Percentiles rank a stretch among this genome's conserved stretches.
Evolutionary conservation across 352 stramenopile genomes (phyloP).

Genomic region (Thraustotheca clavata): DNA sequence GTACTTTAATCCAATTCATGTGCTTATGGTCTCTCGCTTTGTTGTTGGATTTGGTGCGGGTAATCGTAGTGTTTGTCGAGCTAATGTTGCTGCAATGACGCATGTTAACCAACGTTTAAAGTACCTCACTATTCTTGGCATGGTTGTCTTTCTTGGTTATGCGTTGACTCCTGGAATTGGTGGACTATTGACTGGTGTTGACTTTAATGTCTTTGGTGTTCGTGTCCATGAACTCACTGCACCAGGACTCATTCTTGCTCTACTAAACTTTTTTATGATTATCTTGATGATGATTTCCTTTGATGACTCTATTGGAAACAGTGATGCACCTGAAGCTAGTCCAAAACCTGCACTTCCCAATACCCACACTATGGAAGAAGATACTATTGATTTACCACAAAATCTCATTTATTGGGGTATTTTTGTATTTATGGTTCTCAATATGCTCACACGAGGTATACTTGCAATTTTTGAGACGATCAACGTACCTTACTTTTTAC

Average conservation of each 20-base stretch:
- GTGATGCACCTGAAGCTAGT: no score
- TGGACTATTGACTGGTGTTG: conserved; percentile 48
- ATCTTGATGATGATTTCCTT: conserved; percentile 37
- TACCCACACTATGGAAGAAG: no score
- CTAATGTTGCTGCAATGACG: conserved; percentile 60
- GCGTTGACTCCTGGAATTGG: conserved; percentile 61
- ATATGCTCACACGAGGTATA: no score
- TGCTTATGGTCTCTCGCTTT: conserved; percentile 53
- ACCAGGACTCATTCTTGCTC: conserved; percentile 48
- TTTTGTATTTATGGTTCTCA: no score
- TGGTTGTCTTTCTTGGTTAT: conserved; percentile 69
- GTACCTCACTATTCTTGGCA: conserved; percentile 66
- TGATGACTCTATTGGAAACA: conserved; percentile 36
- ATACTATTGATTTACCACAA: no score
- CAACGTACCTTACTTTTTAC: no score
- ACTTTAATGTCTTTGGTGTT: conserved; percentile 46
- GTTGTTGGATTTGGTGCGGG: conserved; percentile 70
- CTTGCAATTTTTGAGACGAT: no score
- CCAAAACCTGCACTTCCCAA: no score
- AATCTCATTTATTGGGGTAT: no score
- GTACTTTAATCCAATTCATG: conserved; percentile 39
- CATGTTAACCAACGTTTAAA: conserved; percentile 61
- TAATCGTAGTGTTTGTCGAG: conserved; percentile 69
- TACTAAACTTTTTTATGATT: conserved; percentile 46
- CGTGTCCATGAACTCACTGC: conserved; percentile 78